phyloP scores from a whole-genome alignment of 257 asterid species.

The Capsicum baccatum region DNA sequence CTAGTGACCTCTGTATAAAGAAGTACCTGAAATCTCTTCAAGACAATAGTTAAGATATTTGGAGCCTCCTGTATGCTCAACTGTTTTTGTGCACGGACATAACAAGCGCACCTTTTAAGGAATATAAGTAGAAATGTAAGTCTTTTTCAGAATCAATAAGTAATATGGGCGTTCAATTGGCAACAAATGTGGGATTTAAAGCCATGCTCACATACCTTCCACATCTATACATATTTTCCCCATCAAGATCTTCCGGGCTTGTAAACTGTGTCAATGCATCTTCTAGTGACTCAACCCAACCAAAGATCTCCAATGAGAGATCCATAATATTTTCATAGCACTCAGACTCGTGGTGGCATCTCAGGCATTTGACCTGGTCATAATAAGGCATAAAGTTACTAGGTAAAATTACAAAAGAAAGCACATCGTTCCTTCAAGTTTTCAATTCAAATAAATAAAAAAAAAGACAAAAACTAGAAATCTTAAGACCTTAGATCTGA shows the following conservation, averaged over 20 bases:
- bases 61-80: slow-evolving; percentile 84
- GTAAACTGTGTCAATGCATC: slow-evolving; percentile 89
- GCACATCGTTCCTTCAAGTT: background rate
- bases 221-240: slow-evolving; percentile 89
- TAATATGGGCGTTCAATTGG: background rate
- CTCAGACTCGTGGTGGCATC: slow-evolving; percentile 76
- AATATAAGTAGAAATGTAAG: background rate
- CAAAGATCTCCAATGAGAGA: slow-evolving; percentile 81
- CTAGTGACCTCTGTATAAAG: background rate
- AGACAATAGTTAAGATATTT: slow-evolving; percentile 78
- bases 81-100: slow-evolving; percentile 78
- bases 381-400: slow-evolving; percentile 21
- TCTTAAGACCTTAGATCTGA: slow-evolving; percentile 73
- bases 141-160: background rate
- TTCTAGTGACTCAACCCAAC: slow-evolving; percentile 79
- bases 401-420: slow-evolving; percentile 18
- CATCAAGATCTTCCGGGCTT: slow-evolving; percentile 83
- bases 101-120: slow-evolving; percentile 63
- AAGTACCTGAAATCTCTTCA: slow-evolving; percentile 92
- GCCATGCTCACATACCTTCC: slow-evolving; percentile 54
- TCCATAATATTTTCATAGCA: slow-evolving; percentile 81
- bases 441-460: background rate
- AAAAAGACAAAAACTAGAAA: background rate
- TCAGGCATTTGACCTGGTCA: slow-evolving; percentile 77
- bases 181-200: background rate